These are phyloP conservation scores for Pseudonitzschia multiseries DNA, from an alignment of 108 stramenopile genomes.

Conservation along the genomic window DNA sequence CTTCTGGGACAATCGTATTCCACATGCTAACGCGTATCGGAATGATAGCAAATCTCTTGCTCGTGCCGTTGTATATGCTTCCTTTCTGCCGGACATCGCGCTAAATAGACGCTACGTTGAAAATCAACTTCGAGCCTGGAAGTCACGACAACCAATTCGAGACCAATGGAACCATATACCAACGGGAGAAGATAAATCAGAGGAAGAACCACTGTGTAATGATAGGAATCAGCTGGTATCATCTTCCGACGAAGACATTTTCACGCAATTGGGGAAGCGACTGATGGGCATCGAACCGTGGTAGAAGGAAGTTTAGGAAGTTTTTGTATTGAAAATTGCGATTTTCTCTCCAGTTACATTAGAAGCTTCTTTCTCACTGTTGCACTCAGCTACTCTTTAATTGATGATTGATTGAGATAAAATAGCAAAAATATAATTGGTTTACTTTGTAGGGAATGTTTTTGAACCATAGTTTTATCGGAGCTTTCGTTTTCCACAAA, in stretches of 20 bases:
- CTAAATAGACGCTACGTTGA: conserved; percentile 74
- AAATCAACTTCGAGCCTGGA: conserved; percentile 64
- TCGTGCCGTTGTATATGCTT: conserved; percentile 85
- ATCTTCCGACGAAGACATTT: neutral
- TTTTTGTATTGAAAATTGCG: neutral
- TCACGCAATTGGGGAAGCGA: neutral
- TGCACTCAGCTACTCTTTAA: too few relatives aligned
- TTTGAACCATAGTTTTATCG: neutral
- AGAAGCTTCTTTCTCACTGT: too few relatives aligned
- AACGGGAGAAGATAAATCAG: neutral
- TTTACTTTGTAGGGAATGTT: neutral
- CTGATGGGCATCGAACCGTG: conserved; percentile 12
- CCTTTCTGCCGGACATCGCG: conserved; percentile 80
- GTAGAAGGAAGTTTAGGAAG: neutral
- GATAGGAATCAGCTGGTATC: neutral
- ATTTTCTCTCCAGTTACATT: too few relatives aligned
- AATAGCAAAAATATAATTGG: neutral
- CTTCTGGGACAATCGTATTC: conserved; percentile 91
- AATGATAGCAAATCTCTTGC: conserved; percentile 50
- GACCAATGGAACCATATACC: conserved; percentile 65
- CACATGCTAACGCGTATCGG: conserved; percentile 86
- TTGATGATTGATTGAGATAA: too few relatives aligned
- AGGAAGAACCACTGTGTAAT: neutral
- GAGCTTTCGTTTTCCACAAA: neutral
- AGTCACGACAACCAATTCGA: conserved; percentile 22